Percentiles rank a stretch among this genome's conserved stretches.
phyloP scores from a whole-genome alignment of 306 rosid species.

The Glycine latifolia region DNA sequence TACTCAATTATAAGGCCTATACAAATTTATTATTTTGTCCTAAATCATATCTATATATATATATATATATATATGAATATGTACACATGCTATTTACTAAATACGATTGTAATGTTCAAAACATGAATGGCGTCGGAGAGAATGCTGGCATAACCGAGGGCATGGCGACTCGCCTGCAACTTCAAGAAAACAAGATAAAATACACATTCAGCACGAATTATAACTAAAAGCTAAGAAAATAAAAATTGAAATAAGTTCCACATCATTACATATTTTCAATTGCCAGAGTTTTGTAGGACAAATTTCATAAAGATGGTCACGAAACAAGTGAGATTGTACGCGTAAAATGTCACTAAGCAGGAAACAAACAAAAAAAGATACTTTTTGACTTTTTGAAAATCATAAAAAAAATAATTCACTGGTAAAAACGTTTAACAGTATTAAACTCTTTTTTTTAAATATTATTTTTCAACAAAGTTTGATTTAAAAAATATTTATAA shows the following conservation, averaged over 20 bases:
- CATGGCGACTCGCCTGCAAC: constrained; percentile 51
- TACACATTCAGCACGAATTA: background rate
- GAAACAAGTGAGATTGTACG: background rate
- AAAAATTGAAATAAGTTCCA: background rate
- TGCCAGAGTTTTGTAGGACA: background rate
- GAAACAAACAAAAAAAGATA: background rate
- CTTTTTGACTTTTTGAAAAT: too few species aligned
- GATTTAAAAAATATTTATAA: too few species aligned
- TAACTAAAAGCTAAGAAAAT: background rate
- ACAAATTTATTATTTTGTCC: background rate
- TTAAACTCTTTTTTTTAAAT: too few species aligned
- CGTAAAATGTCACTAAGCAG: background rate
- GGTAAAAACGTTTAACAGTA: too few species aligned
- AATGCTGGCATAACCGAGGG: constrained; percentile 55
- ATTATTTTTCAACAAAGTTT: background rate
- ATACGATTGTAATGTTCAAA: constrained; percentile 43
- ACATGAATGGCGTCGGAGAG: constrained; percentile 68
- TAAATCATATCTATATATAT: background rate
- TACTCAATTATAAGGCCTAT: too few species aligned
- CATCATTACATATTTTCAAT: background rate
- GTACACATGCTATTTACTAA: background rate
- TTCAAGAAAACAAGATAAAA: background rate
- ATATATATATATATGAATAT: background rate
- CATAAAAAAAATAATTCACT: too few species aligned
- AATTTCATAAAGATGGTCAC: background rate